These are phyloP conservation scores for Fomitiporia mediterranea DNA, from an alignment of 1,284 basidiomycete genomes.

Conservation along the genomic window DNA sequence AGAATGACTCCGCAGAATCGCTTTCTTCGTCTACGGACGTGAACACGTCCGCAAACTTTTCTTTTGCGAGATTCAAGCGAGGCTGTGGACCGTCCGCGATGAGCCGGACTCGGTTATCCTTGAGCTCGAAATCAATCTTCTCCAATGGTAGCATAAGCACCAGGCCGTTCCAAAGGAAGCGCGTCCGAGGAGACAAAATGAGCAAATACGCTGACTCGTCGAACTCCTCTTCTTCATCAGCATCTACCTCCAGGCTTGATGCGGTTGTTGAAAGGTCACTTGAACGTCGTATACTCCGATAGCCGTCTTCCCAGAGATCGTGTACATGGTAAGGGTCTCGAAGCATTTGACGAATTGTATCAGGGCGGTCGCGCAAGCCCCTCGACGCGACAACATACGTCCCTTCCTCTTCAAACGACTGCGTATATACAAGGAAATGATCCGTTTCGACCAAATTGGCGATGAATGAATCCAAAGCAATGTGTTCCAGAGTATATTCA, in stretches of 20 bases:
- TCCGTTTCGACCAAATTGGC: constrained; percentile 79
- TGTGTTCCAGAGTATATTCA: constrained; percentile 83
- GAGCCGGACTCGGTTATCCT: constrained; percentile 79
- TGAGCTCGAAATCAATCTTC: constrained; percentile 71
- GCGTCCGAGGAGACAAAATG: constrained; percentile 79
- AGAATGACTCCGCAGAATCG: constrained; percentile 39
- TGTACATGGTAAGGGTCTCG: constrained; percentile 79
- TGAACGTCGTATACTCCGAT: constrained; percentile 33
- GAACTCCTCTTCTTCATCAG: constrained; percentile 44
- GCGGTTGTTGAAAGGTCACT: constrained; percentile 34
- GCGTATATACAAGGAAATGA: constrained; percentile 94
- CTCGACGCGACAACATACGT: constrained; percentile 91
- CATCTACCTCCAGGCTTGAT: constrained; percentile 44
- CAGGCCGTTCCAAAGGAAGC: constrained; percentile 93
- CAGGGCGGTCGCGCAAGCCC: constrained; percentile 79
- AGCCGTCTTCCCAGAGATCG: constrained; percentile 55
- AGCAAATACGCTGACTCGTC: constrained; percentile 66
- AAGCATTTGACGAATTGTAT: constrained; percentile 78
- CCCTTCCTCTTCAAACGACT: constrained; percentile 84
- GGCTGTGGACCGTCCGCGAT: constrained; percentile 85
- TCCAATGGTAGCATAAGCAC: constrained; percentile 73
- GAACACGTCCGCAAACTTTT: constrained; percentile 70
- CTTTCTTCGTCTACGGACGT: constrained; percentile 56
- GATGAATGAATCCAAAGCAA: constrained; percentile 81
- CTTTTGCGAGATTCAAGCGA: constrained; percentile 75